Conservation (phyloP, 306 rosid species). For the Corylus avellana region DNA sequence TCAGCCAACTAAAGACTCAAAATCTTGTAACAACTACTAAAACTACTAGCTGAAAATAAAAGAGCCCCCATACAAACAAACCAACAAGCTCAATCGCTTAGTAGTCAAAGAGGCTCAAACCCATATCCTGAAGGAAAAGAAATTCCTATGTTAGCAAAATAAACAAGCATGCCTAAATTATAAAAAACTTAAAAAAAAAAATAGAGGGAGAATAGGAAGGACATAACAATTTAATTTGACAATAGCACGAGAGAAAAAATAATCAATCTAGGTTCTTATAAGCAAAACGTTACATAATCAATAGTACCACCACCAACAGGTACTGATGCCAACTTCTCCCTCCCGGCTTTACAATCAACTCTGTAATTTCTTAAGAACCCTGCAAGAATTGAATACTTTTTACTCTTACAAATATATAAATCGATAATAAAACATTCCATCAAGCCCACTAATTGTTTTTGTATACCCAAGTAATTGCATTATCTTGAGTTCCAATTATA, state of each 20-base stretch:
- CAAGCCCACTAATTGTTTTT: no score
- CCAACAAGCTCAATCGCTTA: constrained; percentile 9
- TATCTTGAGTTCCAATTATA: no score
- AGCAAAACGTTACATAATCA: constrained; percentile 51
- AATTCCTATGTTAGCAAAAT: not conserved
- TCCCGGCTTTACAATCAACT: constrained; percentile 70
- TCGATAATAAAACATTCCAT: no score
- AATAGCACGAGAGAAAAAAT: not conserved
- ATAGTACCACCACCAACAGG: constrained; percentile 65
- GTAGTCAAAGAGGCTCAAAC: constrained; percentile 69
- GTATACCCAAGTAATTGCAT: no score
- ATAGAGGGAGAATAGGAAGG: not conserved
- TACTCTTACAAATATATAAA: no score
- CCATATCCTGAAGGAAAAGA: constrained; percentile 62
- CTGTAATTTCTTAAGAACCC: constrained; percentile 41
- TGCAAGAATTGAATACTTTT: no score
- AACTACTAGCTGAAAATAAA: constrained; percentile 24
- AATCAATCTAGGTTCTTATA: not conserved
- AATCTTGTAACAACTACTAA: constrained; percentile 27
- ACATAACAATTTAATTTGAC: not conserved
- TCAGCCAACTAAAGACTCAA: constrained; percentile 32
- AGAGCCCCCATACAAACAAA: constrained; percentile 13
- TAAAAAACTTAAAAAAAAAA: not conserved
- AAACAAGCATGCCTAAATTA: not conserved
- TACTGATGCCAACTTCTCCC: constrained; percentile 65